Evolutionary conservation across 2,329 filamentous ascomycete genomes (phyloP).

Genomic region (Pestalotiopsis sp.): DNA sequence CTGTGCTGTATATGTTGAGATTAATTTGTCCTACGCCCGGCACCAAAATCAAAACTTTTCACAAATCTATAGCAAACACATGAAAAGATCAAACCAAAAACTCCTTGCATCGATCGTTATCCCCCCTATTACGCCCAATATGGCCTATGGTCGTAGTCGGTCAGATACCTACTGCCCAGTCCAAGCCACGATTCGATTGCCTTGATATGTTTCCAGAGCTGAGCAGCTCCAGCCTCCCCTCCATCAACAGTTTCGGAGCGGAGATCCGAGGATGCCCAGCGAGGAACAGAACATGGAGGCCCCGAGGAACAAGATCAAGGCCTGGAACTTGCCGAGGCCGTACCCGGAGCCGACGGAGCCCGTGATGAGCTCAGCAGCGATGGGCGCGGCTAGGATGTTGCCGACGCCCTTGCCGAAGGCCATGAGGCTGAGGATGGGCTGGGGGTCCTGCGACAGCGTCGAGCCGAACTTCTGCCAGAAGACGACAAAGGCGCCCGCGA

Average conservation of each 20-base stretch:
- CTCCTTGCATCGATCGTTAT: too few species aligned
- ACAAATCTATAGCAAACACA: too few species aligned
- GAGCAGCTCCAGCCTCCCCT: background rate
- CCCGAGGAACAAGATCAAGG: background rate
- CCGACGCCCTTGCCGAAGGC: slow-evolving; percentile 30
- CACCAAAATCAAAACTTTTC: too few species aligned
- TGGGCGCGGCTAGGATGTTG: slow-evolving; percentile 27
- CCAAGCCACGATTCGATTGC: too few species aligned
- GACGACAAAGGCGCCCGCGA: slow-evolving; percentile 64
- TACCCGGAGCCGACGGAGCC: background rate
- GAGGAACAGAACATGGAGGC: slow-evolving; percentile 3
- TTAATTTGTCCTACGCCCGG: too few species aligned
- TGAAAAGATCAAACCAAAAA: too few species aligned
- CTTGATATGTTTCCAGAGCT: too few species aligned
- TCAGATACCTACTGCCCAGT: too few species aligned
- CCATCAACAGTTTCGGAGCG: background rate
- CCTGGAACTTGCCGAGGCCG: slow-evolving; percentile 3
- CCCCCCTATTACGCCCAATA: too few species aligned
- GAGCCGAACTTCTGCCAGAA: slow-evolving; percentile 52
- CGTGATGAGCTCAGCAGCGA: slow-evolving; percentile 23
- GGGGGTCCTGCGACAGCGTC: slow-evolving; percentile 27
- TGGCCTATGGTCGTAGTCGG: too few species aligned
- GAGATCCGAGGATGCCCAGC: slow-evolving; percentile 1
- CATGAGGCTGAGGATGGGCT: slow-evolving; percentile 28
- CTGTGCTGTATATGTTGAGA: too few species aligned